Percentiles rank a stretch among this genome's conserved stretches.
Conservation (phyloP, 495 filamentous ascomycete species). For the Evansstolkia leycettana region DNA sequence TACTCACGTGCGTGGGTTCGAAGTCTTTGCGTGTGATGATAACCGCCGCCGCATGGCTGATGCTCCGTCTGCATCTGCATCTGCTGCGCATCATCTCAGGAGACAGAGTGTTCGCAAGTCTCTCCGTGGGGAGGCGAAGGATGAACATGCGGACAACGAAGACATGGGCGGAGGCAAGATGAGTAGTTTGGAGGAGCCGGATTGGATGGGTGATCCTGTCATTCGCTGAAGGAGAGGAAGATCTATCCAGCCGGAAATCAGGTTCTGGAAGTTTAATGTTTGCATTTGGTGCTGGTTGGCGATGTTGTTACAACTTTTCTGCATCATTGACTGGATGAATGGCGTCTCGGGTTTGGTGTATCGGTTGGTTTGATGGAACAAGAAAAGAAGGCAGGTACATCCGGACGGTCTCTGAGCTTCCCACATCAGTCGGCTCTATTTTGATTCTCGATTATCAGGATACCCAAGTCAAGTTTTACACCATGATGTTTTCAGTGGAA, state of each 20-base stretch:
- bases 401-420: no score
- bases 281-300: no score
- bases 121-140: constrained; percentile 11
- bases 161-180: constrained; percentile 12
- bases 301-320: no score
- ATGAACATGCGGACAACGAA: constrained; percentile 7
- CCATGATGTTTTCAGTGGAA: no score
- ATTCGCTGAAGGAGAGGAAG: constrained; percentile 28
- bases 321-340: no score
- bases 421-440: constrained; percentile 1
- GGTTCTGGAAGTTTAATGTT: no score
- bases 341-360: no score
- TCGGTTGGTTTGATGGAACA: no score
- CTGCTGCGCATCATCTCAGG: constrained; percentile 12
- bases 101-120: constrained; percentile 19
- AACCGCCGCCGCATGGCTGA: constrained; percentile 17
- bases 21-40: constrained; percentile 74
- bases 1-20: constrained; percentile 87
- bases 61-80: constrained; percentile 28
- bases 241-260: no score
- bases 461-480: constrained; percentile 19
- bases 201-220: constrained; percentile 50
- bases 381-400: no score
- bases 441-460: constrained; percentile 9
- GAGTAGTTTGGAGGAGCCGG: constrained; percentile 35